These are phyloP conservation scores for Backusella psychrophila DNA, from an alignment of 192 early-diverging fungal genomes.

Conservation along the genomic window DNA sequence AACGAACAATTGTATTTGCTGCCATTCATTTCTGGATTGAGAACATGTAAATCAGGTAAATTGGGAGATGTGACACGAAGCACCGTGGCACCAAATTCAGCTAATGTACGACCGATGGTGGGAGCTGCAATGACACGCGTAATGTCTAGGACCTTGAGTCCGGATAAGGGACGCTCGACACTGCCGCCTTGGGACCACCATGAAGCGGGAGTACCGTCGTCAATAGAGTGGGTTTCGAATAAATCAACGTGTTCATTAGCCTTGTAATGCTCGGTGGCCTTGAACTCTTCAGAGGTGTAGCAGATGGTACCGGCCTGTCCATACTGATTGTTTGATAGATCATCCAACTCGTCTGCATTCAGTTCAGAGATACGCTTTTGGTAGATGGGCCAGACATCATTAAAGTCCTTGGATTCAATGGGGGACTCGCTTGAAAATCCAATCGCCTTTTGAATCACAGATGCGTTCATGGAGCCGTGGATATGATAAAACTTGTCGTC, in stretches of 20 bases:
- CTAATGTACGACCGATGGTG: conserved; percentile 7
- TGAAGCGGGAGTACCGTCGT: background rate
- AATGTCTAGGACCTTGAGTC: conserved; percentile 15
- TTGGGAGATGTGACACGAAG: conserved; percentile 11
- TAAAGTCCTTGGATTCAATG: background rate
- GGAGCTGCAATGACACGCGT: conserved; percentile 22
- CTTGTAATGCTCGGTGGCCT: conserved; percentile 6
- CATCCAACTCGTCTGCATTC: background rate
- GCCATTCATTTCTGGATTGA: conserved; percentile 3
- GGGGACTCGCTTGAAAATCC: background rate
- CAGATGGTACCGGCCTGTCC: conserved; percentile 7
- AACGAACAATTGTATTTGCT: conserved; percentile 12
- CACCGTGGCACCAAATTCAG: conserved; percentile 15
- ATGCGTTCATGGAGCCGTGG: background rate
- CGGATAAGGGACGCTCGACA: conserved; percentile 8
- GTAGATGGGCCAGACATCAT: background rate
- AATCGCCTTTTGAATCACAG: background rate
- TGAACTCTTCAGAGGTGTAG: conserved; percentile 3
- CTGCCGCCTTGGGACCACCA: conserved; percentile 3
- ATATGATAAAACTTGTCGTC: background rate
- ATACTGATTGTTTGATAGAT: background rate
- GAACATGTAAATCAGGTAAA: background rate
- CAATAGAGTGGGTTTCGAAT: background rate
- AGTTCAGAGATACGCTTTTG: background rate
- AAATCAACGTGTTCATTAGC: conserved; percentile 7